A percentile compares a stretch with the other conserved stretches of the same genome.
Evolutionary conservation across 306 rosid species (phyloP).

Genomic region (Lithocarpus polystachyus): DNA sequence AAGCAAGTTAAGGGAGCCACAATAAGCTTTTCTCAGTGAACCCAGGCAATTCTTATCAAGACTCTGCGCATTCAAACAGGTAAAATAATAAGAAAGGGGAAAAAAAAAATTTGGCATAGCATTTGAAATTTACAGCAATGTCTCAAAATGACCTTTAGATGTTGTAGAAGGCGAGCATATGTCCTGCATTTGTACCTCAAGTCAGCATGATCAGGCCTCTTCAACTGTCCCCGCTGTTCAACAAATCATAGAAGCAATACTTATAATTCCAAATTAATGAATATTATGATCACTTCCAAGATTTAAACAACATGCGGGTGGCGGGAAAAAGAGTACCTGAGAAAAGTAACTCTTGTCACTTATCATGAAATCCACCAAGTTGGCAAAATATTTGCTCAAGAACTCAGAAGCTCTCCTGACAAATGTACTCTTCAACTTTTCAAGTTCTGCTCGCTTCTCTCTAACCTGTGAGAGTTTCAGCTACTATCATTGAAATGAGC

Average conservation of each 20-base stretch:
- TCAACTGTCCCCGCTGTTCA: constrained; percentile 86
- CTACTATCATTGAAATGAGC: constrained; percentile 8
- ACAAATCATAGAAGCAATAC: constrained; percentile 30
- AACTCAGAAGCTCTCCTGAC: constrained; percentile 80
- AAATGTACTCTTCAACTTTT: constrained; percentile 72
- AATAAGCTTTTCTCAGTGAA: constrained; percentile 73
- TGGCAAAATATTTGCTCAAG: constrained; percentile 74
- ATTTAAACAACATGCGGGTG: background rate
- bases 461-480: constrained; percentile 62
- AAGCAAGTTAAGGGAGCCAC: constrained; percentile 89
- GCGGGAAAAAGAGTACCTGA: constrained; percentile 54
- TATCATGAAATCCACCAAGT: constrained; percentile 84
- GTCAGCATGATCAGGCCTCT: constrained; percentile 98
- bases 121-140: constrained; percentile 9
- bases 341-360: constrained; percentile 87
- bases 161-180: constrained; percentile 85
- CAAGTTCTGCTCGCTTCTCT: constrained; percentile 89
- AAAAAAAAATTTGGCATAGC: background rate
- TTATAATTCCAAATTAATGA: constrained; percentile 6
- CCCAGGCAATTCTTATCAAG: constrained; percentile 82
- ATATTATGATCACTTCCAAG: constrained; percentile 8
- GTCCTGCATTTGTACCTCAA: constrained; percentile 89
- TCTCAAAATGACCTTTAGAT: constrained; percentile 65
- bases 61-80: constrained; percentile 50
- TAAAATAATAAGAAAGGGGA: constrained; percentile 15